phyloP scores from a whole-genome alignment of 768 basidiomycete genomes.

The Tephrocybe sp. region DNA sequence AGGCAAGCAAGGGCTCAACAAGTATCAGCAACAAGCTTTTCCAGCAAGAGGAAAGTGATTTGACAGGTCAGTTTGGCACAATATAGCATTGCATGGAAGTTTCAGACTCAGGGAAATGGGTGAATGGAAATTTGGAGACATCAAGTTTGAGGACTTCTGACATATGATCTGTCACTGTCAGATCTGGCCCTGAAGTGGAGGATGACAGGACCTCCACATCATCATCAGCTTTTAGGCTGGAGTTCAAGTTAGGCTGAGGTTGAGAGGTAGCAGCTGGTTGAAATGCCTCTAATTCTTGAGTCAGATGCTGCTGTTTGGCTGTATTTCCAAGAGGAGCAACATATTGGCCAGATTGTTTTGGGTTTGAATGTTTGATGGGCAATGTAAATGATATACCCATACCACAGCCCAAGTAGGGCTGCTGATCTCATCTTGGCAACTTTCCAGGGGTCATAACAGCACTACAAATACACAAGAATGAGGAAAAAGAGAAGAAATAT shows the following conservation, averaged over 20 bases:
- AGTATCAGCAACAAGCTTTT: background rate
- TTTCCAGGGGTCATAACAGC: background rate
- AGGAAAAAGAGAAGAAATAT: background rate
- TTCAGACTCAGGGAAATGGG: background rate
- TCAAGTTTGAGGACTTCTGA: background rate
- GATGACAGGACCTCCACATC: background rate
- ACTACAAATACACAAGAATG: background rate
- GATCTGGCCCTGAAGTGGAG: background rate
- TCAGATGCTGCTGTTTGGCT: slow-evolving; percentile 1
- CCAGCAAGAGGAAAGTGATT: slow-evolving; percentile 7
- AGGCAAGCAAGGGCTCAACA: slow-evolving; percentile 2
- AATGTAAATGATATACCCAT: slow-evolving; percentile 21
- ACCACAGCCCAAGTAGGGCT: slow-evolving; percentile 6
- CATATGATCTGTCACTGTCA: background rate
- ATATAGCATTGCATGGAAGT: background rate
- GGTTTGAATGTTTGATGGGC: slow-evolving; percentile 17
- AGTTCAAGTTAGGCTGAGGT: background rate
- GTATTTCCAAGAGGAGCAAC: slow-evolving; percentile 5
- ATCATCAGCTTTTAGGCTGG: background rate
- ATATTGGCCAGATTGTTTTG: slow-evolving; percentile 6
- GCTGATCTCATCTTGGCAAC: slow-evolving; percentile 3
- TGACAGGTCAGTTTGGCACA: background rate
- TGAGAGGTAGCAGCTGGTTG: background rate
- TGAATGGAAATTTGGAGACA: background rate
- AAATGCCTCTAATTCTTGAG: background rate